Evolutionary conservation across 2,329 filamentous ascomycete species (phyloP).

Genomic region (Botrytis sinoallii): DNA sequence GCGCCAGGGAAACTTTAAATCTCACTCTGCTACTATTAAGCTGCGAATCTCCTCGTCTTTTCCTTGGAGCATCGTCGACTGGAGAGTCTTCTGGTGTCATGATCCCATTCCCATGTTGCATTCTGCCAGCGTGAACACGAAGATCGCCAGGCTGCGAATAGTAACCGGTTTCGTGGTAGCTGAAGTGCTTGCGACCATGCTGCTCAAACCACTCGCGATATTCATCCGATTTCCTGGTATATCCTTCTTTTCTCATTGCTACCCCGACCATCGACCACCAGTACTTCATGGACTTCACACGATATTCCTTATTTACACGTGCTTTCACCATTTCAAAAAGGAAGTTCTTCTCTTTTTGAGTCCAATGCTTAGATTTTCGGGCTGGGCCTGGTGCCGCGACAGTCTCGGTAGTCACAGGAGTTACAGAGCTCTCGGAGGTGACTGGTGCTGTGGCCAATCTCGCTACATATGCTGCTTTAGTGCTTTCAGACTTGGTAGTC

Average conservation of each 20-base stretch:
- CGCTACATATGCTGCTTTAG: neutral
- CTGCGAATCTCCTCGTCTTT: neutral
- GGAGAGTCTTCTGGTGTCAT: neutral
- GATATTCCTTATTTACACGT: neutral
- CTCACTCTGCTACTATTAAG: neutral
- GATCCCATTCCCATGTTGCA: neutral
- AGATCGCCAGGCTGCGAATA: too few relatives aligned
- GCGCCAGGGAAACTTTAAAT: neutral
- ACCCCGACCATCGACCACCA: neutral
- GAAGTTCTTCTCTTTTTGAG: neutral
- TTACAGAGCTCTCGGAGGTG: neutral
- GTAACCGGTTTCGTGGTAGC: neutral
- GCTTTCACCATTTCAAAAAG: neutral
- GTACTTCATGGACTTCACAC: rapidly evolving
- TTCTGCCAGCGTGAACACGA: neutral
- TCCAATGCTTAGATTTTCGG: neutral
- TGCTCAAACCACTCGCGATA: neutral
- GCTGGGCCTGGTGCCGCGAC: neutral
- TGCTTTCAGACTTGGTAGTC: neutral
- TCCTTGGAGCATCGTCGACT: neutral
- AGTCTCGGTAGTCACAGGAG: neutral
- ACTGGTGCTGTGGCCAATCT: neutral
- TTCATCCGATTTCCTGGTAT: neutral
- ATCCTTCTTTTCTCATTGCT: neutral
- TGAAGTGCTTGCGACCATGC: neutral